phyloP scores from a whole-genome alignment of 148 eudicot genomes.

The Heliamphora exappendiculata region DNA sequence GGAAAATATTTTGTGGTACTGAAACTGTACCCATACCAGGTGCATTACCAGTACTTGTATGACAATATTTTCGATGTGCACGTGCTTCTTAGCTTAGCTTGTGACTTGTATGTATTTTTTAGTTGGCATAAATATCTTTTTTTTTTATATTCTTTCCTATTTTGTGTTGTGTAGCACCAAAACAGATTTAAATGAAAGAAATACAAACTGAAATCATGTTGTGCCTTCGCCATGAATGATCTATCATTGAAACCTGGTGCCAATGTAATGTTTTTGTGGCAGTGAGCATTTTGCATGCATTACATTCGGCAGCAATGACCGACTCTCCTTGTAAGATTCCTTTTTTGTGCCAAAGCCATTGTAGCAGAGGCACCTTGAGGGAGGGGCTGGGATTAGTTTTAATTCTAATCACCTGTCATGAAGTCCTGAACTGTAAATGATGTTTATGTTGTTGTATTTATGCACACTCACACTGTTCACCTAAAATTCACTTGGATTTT shows the following conservation, averaged over 20 bases:
- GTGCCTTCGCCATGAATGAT: not conserved
- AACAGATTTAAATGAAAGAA: not conserved
- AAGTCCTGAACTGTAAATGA: not conserved
- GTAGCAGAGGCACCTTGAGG: not conserved
- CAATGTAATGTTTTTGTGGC: not conserved
- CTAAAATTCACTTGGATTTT: not conserved
- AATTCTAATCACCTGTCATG: not conserved
- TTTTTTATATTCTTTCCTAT: too few species aligned
- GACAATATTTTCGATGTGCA: too few species aligned
- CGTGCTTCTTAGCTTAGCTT: too few species aligned
- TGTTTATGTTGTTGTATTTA: not conserved
- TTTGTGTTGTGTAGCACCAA: not conserved
- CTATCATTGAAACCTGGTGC: not conserved
- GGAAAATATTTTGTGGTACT: too few species aligned
- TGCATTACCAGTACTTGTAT: too few species aligned
- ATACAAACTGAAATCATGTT: not conserved
- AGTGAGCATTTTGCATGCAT: not conserved
- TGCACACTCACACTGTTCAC: not conserved
- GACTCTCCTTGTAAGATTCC: not conserved
- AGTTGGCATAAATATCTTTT: not conserved
- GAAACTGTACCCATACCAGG: too few species aligned
- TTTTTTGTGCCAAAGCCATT: not conserved
- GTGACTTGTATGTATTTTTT: too few species aligned
- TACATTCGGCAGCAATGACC: not conserved
- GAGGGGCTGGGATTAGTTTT: not conserved